phyloP scores from a whole-genome alignment of 2,329 filamentous ascomycete genomes.

The Penicillium sp. region DNA sequence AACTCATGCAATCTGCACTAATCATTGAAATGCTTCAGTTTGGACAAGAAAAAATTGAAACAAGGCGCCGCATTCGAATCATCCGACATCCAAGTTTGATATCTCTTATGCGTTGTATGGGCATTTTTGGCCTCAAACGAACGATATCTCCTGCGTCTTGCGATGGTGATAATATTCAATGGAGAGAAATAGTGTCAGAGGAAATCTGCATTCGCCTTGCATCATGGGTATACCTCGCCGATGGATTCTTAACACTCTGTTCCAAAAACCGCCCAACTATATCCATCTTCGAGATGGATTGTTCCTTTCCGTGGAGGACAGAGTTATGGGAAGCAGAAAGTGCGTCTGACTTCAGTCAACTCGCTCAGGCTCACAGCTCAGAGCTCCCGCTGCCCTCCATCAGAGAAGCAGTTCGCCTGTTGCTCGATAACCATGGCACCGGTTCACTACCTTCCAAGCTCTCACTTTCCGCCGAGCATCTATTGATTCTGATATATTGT shows the following conservation, averaged over 20 bases:
- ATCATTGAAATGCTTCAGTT: constrained; percentile 42
- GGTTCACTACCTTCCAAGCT: constrained; percentile 28
- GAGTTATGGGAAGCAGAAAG: constrained; percentile 37
- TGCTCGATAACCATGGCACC: constrained; percentile 29
- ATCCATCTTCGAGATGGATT: constrained; percentile 38
- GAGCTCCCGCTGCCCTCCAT: constrained; percentile 29
- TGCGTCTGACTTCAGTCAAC: constrained; percentile 29
- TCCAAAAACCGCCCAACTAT: constrained; percentile 38
- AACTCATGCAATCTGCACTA: constrained; percentile 34
- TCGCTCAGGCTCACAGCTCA: constrained; percentile 18
- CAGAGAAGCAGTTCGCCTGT: constrained; percentile 28
- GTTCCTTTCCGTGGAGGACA: constrained; percentile 36
- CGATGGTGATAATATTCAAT: constrained; percentile 24
- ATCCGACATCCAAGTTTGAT: constrained; percentile 37
- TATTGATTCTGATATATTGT: constrained; percentile 39
- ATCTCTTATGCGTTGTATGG: constrained; percentile 35
- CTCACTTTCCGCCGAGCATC: constrained; percentile 35
- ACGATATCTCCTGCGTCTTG: constrained; percentile 18
- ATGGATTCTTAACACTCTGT: constrained; percentile 39
- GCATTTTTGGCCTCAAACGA: constrained; percentile 33
- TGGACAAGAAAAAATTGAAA: constrained; percentile 33
- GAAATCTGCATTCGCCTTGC: constrained; percentile 37
- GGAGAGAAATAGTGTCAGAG: constrained; percentile 31
- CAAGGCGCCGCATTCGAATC: constrained; percentile 37
- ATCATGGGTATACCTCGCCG: constrained; percentile 38